These are phyloP conservation scores for Hemisphaericaspora lyxosophila DNA, from an alignment of 1,139 yeast species.

Conservation along the genomic window DNA sequence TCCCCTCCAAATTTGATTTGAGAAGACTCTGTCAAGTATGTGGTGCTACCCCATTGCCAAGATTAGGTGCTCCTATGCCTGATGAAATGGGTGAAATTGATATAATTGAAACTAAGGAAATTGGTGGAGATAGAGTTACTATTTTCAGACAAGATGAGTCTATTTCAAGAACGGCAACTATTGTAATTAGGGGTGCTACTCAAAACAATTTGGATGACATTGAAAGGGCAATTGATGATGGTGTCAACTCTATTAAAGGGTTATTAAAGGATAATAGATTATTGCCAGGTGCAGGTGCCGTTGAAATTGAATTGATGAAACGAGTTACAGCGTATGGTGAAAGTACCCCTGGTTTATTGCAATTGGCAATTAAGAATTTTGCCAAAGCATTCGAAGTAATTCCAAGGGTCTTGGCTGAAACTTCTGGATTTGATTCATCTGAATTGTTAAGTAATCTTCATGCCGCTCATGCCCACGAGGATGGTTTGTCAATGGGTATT, in stretches of 20 bases:
- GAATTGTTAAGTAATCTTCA: constrained; percentile 85
- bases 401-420: constrained; percentile 91
- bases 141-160: constrained; percentile 83
- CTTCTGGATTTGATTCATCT: constrained; percentile 88
- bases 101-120: constrained; percentile 85
- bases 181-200: constrained; percentile 95
- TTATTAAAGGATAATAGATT: constrained; percentile 75
- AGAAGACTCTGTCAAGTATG: constrained; percentile 94
- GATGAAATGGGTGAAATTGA: constrained; percentile 92
- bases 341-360: constrained; percentile 88
- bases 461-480: constrained; percentile 67
- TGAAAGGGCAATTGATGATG: constrained; percentile 97
- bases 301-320: constrained; percentile 87
- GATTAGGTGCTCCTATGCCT: constrained; percentile 94
- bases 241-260: constrained; percentile 90
- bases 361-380: constrained; percentile 89
- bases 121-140: constrained; percentile 97
- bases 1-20: constrained; percentile 89
- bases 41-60: constrained; percentile 94
- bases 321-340: constrained; percentile 84
- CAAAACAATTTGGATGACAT: constrained; percentile 90
- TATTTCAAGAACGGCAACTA: constrained; percentile 77
- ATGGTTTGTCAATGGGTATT: constrained; percentile 35
- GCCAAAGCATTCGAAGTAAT: constrained; percentile 94
- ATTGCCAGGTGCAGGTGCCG: constrained; percentile 95